Conservation (phyloP, 805 yeast species). For the Kuraishia ogatae region DNA sequence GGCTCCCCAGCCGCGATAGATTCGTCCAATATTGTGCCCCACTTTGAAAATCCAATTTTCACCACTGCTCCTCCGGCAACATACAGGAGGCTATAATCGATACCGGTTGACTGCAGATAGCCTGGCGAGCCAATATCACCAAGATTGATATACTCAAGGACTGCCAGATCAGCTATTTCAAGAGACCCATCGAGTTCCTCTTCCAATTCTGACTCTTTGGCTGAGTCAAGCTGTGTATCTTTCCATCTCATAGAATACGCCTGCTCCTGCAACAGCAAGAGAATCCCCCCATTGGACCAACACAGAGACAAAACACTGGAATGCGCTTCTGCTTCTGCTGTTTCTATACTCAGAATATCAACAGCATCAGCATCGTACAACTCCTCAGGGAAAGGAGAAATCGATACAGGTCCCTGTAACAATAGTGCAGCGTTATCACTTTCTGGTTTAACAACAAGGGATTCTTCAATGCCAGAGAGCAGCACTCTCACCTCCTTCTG, state of each 20-base stretch:
- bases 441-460: neutral
- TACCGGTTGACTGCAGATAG: neutral
- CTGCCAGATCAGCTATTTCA: neutral
- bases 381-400: slow-evolving; percentile 45
- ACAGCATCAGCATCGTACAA: slow-evolving; percentile 38
- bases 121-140: neutral
- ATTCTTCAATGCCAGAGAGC: slow-evolving; percentile 1
- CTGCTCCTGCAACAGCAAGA: slow-evolving; percentile 21
- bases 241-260: slow-evolving; percentile 28
- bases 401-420: slow-evolving; percentile 45
- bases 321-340: slow-evolving; percentile 15
- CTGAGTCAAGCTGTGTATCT: neutral
- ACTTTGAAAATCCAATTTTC: slow-evolving; percentile 18
- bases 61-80: slow-evolving; percentile 14
- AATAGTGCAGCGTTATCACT: neutral
- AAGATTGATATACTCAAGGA: slow-evolving; percentile 5
- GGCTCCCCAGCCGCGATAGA: slow-evolving; percentile 12
- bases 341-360: slow-evolving; percentile 19
- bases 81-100: slow-evolving; percentile 3
- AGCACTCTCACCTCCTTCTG: slow-evolving; percentile 2
- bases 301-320: slow-evolving; percentile 14
- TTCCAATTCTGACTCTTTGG: too few relatives aligned
- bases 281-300: slow-evolving; percentile 16
- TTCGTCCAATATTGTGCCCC: slow-evolving; percentile 13
- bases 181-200: slow-evolving; percentile 6